These are phyloP conservation scores for Geotrichum restrictum DNA, from an alignment of 1,139 yeast genomes.

Conservation along the genomic window DNA sequence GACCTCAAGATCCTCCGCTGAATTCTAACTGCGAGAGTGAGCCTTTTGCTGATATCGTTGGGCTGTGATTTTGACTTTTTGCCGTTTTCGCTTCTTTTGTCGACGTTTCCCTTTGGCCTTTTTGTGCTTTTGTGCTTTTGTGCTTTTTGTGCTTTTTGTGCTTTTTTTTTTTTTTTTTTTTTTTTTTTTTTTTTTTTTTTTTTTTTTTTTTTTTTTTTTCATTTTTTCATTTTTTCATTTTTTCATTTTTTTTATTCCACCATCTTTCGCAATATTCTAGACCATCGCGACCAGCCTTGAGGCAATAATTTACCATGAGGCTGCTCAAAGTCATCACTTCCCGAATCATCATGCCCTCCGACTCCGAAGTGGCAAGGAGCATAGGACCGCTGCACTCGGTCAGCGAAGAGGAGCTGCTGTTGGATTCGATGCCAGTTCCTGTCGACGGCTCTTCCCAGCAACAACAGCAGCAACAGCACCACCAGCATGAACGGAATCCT, in stretches of 20 bases:
- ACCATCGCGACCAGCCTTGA: not conserved
- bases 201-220: not conserved
- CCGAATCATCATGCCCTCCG: constrained; percentile 20
- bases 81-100: too few relatives aligned
- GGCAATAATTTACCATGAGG: constrained; percentile 4
- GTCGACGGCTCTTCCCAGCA: not conserved
- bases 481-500: not conserved
- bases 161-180: not conserved
- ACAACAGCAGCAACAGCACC: not conserved
- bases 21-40: too few relatives aligned
- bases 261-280: not conserved
- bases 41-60: too few relatives aligned
- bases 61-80: too few relatives aligned
- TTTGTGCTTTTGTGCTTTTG: too few relatives aligned
- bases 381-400: not conserved
- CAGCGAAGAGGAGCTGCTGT: not conserved
- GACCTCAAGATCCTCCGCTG: too few relatives aligned
- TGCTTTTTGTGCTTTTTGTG: too few relatives aligned
- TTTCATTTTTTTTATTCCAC: not conserved
- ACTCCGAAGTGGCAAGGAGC: constrained; percentile 10
- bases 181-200: constrained; percentile 3
- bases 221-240: not conserved
- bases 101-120: too few relatives aligned
- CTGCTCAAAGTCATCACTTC: constrained; percentile 16
- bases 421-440: not conserved